Percentiles rank a stretch among this genome's conserved stretches.
These are phyloP conservation scores for Boechera divaricarpa DNA, from an alignment of 345 rosid genomes.

Conservation along the genomic window DNA sequence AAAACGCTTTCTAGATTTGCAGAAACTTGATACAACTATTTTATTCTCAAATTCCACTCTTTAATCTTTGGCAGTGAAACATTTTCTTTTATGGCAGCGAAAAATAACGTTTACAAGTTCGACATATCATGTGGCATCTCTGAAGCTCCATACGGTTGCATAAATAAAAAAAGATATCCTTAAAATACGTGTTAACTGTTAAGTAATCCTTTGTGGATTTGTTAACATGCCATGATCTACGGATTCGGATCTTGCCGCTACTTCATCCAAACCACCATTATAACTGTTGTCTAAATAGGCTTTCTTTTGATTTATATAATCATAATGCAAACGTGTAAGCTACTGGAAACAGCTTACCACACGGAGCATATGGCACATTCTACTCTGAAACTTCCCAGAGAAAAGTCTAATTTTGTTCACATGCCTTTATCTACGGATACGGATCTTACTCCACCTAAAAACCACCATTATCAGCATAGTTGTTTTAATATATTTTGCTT, in stretches of 20 bases:
- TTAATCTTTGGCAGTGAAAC: background rate
- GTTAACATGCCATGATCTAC: constrained; percentile 17
- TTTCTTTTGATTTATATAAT: constrained; percentile 12
- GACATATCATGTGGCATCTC: constrained; percentile 20
- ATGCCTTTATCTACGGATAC: background rate
- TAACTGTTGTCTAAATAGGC: constrained; percentile 6
- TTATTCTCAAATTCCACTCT: background rate
- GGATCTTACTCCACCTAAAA: constrained; percentile 1
- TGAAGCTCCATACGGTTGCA: constrained; percentile 7
- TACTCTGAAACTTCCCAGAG: constrained; percentile 5
- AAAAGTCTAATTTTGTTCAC: background rate
- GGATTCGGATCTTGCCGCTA: constrained; percentile 28
- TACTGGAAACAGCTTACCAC: constrained; percentile 24
- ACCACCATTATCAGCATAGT: background rate
- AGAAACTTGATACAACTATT: constrained; percentile 6
- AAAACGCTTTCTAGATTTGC: background rate
- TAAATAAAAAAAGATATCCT: background rate
- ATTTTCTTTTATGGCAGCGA: background rate
- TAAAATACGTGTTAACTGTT: background rate
- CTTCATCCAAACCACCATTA: constrained; percentile 18
- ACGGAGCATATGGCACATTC: constrained; percentile 28
- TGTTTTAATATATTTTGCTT: background rate
- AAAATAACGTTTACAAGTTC: background rate
- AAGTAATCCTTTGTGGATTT: background rate
- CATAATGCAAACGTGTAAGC: constrained; percentile 28